Conservation (phyloP, 2,329 filamentous ascomycete species). For the Paracorniculantispora psalliotae region DNA sequence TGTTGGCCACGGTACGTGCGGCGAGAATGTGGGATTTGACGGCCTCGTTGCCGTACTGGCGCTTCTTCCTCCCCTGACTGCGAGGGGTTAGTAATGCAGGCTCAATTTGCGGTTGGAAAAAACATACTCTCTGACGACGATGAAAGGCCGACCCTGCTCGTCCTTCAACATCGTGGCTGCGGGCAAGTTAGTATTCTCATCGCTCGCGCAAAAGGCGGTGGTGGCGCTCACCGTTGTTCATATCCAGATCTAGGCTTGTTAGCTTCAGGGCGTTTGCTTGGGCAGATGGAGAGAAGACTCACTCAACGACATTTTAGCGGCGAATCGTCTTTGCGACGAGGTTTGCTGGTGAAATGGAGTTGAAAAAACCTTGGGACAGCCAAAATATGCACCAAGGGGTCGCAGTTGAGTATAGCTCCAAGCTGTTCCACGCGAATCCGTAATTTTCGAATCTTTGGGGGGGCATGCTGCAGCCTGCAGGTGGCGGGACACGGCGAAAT, state of each 20-base stretch:
- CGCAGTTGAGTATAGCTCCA: slow-evolving; percentile 12
- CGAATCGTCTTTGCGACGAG: slow-evolving; percentile 11
- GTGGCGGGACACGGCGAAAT: slow-evolving; percentile 13
- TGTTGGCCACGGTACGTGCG: slow-evolving; percentile 90
- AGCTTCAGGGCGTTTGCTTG: slow-evolving; percentile 21
- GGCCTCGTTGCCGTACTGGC: slow-evolving; percentile 92
- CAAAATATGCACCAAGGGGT: slow-evolving; percentile 7
- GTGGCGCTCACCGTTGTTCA: slow-evolving; percentile 66
- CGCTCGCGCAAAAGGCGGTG: slow-evolving; percentile 3
- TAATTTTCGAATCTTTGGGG: slow-evolving; percentile 21
- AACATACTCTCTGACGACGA: slow-evolving; percentile 92
- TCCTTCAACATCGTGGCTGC: slow-evolving; percentile 80
- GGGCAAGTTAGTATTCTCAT: slow-evolving; percentile 16
- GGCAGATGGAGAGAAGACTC: slow-evolving; percentile 10
- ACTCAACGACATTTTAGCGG: slow-evolving; percentile 22
- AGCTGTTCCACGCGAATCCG: slow-evolving; percentile 13
- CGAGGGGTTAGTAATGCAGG: slow-evolving; percentile 18
- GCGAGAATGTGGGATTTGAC: slow-evolving; percentile 98
- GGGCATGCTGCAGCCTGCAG: slow-evolving; percentile 16
- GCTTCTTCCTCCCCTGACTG: slow-evolving; percentile 96
- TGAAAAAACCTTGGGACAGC: slow-evolving; percentile 7
- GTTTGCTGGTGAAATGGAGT: slow-evolving; percentile 1
- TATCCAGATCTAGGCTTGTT: slow-evolving; percentile 64
- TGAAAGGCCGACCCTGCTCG: slow-evolving; percentile 95
- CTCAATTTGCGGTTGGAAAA: not conserved